Base-by-base conservation (phyloP, 73 alveolate genomes). In the Symbiodinium natans region DNA sequence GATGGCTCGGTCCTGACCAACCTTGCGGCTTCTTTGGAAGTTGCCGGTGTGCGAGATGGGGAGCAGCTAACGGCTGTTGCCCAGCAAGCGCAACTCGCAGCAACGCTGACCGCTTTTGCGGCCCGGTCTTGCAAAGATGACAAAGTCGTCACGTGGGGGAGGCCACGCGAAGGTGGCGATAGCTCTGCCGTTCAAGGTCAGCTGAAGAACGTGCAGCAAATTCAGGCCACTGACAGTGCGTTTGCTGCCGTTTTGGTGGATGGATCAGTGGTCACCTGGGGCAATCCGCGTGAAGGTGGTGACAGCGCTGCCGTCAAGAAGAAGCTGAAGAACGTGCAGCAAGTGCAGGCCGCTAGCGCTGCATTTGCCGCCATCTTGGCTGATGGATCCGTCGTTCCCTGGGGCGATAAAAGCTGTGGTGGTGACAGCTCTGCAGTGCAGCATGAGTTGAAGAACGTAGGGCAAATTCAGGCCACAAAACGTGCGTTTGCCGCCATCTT, bases 41-140 rank as follows among this genome's bases (percentile, higher is more conserved):
- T 33, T 7, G 48, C 82, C 9, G 82, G 36, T 31, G 25, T 80
- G 34, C 56, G 39, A 2, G 87, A 36, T 5, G 87, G 87, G 39
- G 87, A 36, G 34, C 87, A 80, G 21, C 87, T 80, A 42, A 38
- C 59, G 3, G 87, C 56, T 9, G 25, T 80, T 38, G 87, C 87
- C 11, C 56, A 33, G 6, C 36, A 80, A 38, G 87, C 87, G 33
- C 10, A 80, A 10, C 34, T 80, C 15, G 87, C 87, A 11, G 87
- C 87, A 80, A 80, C 87, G 25, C 87, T 41, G 5, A 6, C 2
- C 4, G 87, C 87, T 29, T 80, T 80, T 80, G 87, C 87, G 19
- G 31, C 39, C 38, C 39, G 87, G 87, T 80, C 36, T 54, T 39
- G 38, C 39, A 54, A 54, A 11, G 87, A 54, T 82, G 90, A 48